Evolutionary conservation across 148 eudicot species (phyloP).

Genomic region (Silene conica): DNA sequence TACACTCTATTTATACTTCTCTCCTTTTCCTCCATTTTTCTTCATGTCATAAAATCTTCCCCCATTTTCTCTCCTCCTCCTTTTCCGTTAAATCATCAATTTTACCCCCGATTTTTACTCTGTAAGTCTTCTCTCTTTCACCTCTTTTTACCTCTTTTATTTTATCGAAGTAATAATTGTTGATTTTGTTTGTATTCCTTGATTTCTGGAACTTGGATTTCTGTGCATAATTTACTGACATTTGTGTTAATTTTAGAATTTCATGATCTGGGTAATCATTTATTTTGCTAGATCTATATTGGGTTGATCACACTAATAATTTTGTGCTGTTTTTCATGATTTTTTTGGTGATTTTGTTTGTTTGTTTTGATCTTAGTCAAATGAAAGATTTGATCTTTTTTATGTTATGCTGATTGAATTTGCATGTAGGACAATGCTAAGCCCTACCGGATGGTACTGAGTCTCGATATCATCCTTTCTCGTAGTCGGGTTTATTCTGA

Average conservation of each 20-base stretch:
- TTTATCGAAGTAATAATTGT: background rate
- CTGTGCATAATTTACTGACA: background rate
- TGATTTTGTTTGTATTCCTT: background rate
- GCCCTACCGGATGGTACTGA: too few relatives aligned
- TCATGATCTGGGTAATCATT: conserved; percentile 18
- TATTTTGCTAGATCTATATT: conserved; percentile 23
- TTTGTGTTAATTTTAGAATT: background rate
- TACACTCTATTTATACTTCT: conserved; percentile 12
- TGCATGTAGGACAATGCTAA: too few relatives aligned
- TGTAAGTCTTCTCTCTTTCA: conserved; percentile 8
- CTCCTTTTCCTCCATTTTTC: background rate
- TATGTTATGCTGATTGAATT: too few relatives aligned
- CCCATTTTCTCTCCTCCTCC: conserved; percentile 10
- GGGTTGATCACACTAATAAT: background rate
- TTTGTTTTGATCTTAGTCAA: background rate
- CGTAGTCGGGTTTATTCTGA: too few relatives aligned
- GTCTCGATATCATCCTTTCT: too few relatives aligned
- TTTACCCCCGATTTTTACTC: background rate
- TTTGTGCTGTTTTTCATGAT: background rate
- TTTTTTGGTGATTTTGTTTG: background rate
- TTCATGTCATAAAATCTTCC: conserved; percentile 18
- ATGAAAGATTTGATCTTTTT: too few relatives aligned
- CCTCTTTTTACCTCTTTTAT: too few relatives aligned
- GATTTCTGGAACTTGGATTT: conserved; percentile 14
- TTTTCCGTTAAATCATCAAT: conserved; percentile 11